Base-by-base conservation (phyloP, 306 rosid species). In the Prunus mume region DNA sequence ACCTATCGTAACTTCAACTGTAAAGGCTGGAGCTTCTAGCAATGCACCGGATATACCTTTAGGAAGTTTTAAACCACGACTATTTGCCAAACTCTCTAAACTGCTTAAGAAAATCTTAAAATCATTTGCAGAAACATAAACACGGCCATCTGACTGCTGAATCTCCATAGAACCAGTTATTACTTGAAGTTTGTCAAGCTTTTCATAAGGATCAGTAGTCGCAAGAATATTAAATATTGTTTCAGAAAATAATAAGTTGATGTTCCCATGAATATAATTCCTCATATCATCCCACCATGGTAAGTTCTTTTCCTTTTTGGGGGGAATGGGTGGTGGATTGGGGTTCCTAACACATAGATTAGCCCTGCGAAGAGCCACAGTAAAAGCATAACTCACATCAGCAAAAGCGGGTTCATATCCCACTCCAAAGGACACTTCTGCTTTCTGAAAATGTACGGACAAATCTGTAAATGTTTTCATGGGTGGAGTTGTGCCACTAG, bases 241-340 rank as follows among this genome's bases (percentile, higher is more conserved):
- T 86, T 96, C 97, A 68, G 91, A 80, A 73, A 96, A 87, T 67
- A 65, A 75, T 45, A 96, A 77, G 72, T 91, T 84, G 83, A 93
- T 82, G 69, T 85, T 88, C 81, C 99, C 99, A 76, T 96, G 99
- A 52, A 93, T 91, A 85, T 92, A 96, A 86, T 91, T 86, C 88
- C 99, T 92, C 84, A 90, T 86, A 86, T 96, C 99, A 85, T 96
- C 99, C 99, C 99, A 96, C 99, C 99, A 96, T 46, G 99, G 99
- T 84, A 96, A 89, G 82, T 91, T 93, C 77, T 90, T 88, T 79
- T 96, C 99, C 82, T 91, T 96, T 83, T 96, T 96, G 9, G 90
- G 93, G 12, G 91, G 91, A 77, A 10, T 82, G 64, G 88, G 78
- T 76, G 73, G 88, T 76, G 93, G 87, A 51, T 84, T 78, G 71